Evolutionary conservation across 306 rosid species (phyloP), one percentile per base, ranked within the genome.

Genomic region (Castanea crenata): DNA sequence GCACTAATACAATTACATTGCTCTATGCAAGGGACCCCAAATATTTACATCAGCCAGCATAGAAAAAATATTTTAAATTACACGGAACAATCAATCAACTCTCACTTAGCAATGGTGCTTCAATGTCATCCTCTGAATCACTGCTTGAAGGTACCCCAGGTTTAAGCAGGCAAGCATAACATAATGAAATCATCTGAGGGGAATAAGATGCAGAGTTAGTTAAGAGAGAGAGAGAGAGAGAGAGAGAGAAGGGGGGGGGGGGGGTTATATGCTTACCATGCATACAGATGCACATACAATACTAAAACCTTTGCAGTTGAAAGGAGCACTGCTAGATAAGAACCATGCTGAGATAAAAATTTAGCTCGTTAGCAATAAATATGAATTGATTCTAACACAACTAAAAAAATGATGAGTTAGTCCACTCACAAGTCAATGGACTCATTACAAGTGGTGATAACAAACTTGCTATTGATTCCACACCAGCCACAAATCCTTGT

Each of bases 251-350:
- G 5, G 44, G 41, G 6, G 16, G 65, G 44, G 51, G 64, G 8
- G 75, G 67, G 63, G 72, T 74, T 61, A 29, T 64, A 55, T 34
- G 35, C 73, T 83, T 78, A 88, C 98, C 94, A 91, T 84, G 89
- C 86, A 76, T 76, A 91, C 35, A 44, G 94, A 91, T 81, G 97
- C 97, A 63, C 90, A 81, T 55, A 93, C 80, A 20, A 93, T 84
- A 90, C 93, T 88, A 74, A 93, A 93, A 71, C 97, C 98, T 90
- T 93, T 93, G 86, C 94, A 93, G 64, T 91, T 76, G 88, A 93
- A 93, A 31, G 98, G 98, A n/a, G 98, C 96, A 74, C 76, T 67
- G 34, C 74, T 67, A n/a, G 98, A 93, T 31, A 93, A 58, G 83
- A 93, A 93, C 91, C 84, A 85, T 46, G 98, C 98, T 91, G 86